Evolutionary conservation across 208 protist genomes (phyloP), one percentile per base, ranked within the genome.

Genomic region (Novymonas esmeraldas): DNA sequence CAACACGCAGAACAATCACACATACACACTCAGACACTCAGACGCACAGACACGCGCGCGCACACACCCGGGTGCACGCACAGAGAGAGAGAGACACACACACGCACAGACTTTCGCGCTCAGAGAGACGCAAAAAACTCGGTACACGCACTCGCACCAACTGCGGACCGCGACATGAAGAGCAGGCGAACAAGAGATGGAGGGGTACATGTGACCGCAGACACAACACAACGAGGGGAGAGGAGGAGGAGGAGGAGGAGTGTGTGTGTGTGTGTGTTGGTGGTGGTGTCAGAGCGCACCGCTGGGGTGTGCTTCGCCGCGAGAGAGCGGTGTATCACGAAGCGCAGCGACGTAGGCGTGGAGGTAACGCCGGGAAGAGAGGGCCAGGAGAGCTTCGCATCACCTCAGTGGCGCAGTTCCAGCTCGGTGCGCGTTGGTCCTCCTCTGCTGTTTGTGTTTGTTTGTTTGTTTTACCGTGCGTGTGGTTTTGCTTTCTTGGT

Each of bases 171-270:
- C 34, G 16, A 38, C 55, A 33, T 29, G 29, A 20, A 49, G 46
- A 67, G 28, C 34, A 34, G 14, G 31, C 31, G 29, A 0, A 56
- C 24, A 60, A 71, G 42, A 59, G 29, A n/a, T n/a, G n/a, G 34
- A 24, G 31, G 10, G 51, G n/a, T 36, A 20, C 18, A 22, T 16
- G 13, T 41, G 31, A 4, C 28, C 49, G 28, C 24, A 36, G 11
- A 75, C 44, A n/a, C 41, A 70, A 36, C 13, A 20, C 16, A 4
- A n/a, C 41, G 14, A 7, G 64, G 18, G 28, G 46, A 48, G 50
- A 50, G 45, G 16, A 57, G 9, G 52, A 2, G n/a, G 14, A 14
- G 38, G 24, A 39, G 31, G 1, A 38, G 20, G 24, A 3, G 34
- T 11, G 20, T 45, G 20, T 16, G 45, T 46, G 60, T 18, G 58